These are phyloP conservation scores for Cercospora zeina DNA, from an alignment of 2,329 filamentous ascomycete genomes.

Conservation along the genomic window DNA sequence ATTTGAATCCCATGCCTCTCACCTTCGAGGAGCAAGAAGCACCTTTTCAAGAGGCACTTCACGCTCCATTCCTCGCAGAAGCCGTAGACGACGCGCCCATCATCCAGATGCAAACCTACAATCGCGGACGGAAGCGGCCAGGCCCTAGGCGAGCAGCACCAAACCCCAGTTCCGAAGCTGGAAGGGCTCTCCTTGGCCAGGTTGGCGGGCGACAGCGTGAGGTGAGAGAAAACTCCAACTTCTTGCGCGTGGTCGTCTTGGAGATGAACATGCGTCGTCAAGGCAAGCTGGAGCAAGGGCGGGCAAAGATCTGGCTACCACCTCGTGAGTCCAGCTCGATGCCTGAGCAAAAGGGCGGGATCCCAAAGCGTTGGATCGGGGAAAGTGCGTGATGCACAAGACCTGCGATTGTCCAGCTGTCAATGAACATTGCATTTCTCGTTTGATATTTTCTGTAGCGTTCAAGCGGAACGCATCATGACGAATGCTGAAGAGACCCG, in stretches of 20 bases:
- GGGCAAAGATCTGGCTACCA: slow-evolving; percentile 62
- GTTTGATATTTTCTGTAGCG: slow-evolving; percentile 18
- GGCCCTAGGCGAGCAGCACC: slow-evolving; percentile 39
- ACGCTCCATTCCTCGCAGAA: slow-evolving; percentile 38
- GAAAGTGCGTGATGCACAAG: slow-evolving; percentile 33
- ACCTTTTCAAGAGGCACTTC: slow-evolving; percentile 41
- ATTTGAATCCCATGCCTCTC: slow-evolving; percentile 58
- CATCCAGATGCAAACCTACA: slow-evolving; percentile 65
- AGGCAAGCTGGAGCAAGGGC: slow-evolving; percentile 61
- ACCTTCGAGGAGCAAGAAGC: slow-evolving; percentile 44
- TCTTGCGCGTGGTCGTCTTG: slow-evolving; percentile 63
- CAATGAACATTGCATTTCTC: slow-evolving; percentile 3
- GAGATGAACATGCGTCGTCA: slow-evolving; percentile 68
- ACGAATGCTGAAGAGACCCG: slow-evolving; percentile 11
- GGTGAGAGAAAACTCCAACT: slow-evolving; percentile 63
- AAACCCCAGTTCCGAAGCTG: slow-evolving; percentile 48
- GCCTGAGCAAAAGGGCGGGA: slow-evolving; percentile 24
- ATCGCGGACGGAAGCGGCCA: slow-evolving; percentile 37
- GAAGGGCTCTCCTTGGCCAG: slow-evolving; percentile 42
- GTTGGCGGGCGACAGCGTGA: slow-evolving; percentile 58
- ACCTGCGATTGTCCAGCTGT: not conserved
- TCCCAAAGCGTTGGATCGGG: slow-evolving; percentile 38
- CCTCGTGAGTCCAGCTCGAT: slow-evolving; percentile 48
- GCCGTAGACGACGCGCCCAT: slow-evolving; percentile 51
- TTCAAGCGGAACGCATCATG: slow-evolving; percentile 24